A percentile compares a stretch with the other conserved stretches of the same genome.
phyloP scores from a whole-genome alignment of 176 grass and related monocot species.

The Aegilops umbellulata region DNA sequence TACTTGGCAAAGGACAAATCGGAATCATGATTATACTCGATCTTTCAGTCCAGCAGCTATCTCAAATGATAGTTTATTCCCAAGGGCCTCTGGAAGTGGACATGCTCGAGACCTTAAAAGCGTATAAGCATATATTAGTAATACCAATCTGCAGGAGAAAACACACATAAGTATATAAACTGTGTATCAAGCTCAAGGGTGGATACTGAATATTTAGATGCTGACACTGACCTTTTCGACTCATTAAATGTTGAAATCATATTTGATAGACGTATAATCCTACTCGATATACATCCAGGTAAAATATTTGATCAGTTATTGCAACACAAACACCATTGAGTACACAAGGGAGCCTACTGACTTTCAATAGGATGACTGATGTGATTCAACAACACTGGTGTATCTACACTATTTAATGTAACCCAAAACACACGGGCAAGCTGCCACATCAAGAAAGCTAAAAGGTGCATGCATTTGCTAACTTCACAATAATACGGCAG shows the following conservation, averaged over 20 bases:
- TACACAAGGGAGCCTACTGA: not conserved
- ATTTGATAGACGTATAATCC: not conserved
- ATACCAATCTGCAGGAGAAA: constrained; percentile 68
- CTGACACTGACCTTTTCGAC: not conserved
- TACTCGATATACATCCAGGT: not conserved
- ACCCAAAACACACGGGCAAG: not conserved
- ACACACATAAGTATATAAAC: constrained; percentile 1
- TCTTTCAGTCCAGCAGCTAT: constrained; percentile 85
- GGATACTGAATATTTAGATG: constrained; percentile 8
- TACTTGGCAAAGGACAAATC: constrained; percentile 46
- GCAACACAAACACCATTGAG: not conserved
- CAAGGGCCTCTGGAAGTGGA: constrained; percentile 75
- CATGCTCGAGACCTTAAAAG: constrained; percentile 76
- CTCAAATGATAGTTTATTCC: constrained; percentile 79
- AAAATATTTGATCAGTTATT: not conserved
- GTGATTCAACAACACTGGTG: too few relatives aligned
- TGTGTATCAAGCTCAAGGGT: constrained; percentile 8
- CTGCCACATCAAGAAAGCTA: not conserved
- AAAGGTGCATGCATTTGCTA: not conserved
- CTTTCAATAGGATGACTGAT: too few relatives aligned
- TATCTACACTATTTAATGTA: not conserved
- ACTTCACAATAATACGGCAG: not conserved
- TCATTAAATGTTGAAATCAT: not conserved
- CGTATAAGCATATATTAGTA: constrained; percentile 77
- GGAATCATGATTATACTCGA: constrained; percentile 69